Conservation (phyloP, 176 grass and related monocot genomes). For the Oryza coarctata region DNA sequence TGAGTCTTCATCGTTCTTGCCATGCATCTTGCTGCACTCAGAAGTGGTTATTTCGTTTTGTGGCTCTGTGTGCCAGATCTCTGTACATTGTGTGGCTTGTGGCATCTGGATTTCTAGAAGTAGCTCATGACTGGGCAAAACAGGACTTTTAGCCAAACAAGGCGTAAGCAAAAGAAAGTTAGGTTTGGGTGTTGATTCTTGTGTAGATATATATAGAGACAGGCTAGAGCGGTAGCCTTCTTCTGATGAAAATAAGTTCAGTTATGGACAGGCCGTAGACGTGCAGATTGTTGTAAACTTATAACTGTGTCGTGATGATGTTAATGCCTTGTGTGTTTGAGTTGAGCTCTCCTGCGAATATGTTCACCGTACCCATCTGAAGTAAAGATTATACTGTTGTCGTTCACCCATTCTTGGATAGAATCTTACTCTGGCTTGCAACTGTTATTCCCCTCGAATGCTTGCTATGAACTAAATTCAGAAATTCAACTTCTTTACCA, state of each 20-base stretch:
- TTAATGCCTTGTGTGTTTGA: neutral
- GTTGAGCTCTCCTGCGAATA: neutral
- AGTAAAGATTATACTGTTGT: neutral
- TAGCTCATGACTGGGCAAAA: neutral
- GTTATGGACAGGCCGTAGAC: neutral
- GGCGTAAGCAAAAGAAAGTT: neutral
- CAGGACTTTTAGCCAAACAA: neutral
- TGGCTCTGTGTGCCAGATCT: neutral
- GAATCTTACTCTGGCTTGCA: neutral
- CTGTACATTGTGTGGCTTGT: constrained; percentile 15
- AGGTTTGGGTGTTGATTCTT: constrained; percentile 16
- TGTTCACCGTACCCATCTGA: neutral
- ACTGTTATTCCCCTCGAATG: neutral
- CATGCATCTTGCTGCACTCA: neutral
- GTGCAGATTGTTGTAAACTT: constrained; percentile 24
- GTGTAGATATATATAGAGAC: constrained; percentile 33
- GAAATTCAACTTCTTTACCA: neutral
- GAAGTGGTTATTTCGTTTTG: neutral
- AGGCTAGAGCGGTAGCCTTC: neutral
- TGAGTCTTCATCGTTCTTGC: neutral
- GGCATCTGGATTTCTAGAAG: constrained; percentile 15
- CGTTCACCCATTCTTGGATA: neutral
- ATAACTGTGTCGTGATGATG: neutral
- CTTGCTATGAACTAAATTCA: neutral
- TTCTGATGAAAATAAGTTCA: neutral